Evolutionary conservation across 257 asterid species (phyloP), one percentile per base, ranked within the genome.

Genomic region (Anisodus acutangulus): DNA sequence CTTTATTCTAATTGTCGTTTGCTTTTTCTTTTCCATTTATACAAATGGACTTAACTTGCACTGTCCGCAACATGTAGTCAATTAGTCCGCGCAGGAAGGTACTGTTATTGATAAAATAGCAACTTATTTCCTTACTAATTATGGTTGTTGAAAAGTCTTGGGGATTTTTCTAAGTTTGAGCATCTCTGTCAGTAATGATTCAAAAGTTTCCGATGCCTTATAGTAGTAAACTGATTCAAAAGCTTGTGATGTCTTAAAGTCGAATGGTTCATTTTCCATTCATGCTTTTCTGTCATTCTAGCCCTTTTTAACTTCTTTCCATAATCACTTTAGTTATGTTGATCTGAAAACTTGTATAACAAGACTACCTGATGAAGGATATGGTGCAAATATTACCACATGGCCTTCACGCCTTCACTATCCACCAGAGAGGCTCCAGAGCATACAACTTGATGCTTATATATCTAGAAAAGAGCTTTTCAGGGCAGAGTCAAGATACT

Each of bases 351-450:
- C 97, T 35, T 94, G 98, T 85, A 91, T 94, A 84, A 76, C 94
- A 26, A 91, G 93, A 53, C 86, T 94, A 71, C 97, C 97, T 5
- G 97, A 93, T 88, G 89, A 91, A 53, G 98, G 94, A 83, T 88
- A 87, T 84, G 97, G 98, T 85, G 89, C 94, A 68, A 94, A 93
- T 82, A 88, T 95, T 70, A 91, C 94, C 10, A 85, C 88, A 59
- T 95, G 99, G 99, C 98, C 98, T 45, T 93, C 87, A 74, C 97
- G 99, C 54, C 87, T 94, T 88, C 92, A 91, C 79, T 87, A 79
- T 85, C 98, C 99, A 76, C 98, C 99, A 45, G 95, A 90, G 76
- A 93, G 98, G 93, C 98, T 95, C 80, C 95, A 92, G 86, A 95
- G 93, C 90, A 87, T 93, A 88, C 91, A 95, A 78, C 70, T 91